Percentiles rank a stretch among this genome's conserved stretches.
These are phyloP conservation scores for Crithidia bombi DNA, from an alignment of 208 protist genomes.

Conservation along the genomic window DNA sequence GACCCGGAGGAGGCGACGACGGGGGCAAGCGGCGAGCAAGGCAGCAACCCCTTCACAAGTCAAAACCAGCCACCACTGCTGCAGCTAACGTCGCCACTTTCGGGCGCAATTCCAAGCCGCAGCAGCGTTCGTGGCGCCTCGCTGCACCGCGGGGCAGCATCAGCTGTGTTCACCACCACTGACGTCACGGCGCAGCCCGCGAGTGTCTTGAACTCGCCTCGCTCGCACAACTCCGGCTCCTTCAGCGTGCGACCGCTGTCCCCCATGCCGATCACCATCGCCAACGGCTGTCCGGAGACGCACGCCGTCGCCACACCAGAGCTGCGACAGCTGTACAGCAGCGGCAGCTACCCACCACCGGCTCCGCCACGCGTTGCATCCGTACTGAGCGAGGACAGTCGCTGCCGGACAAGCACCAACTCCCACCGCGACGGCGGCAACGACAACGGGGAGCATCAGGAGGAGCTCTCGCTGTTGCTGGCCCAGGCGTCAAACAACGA, in stretches of 20 bases:
- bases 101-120: neutral
- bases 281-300: neutral
- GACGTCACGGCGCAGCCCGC: neutral
- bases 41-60: neutral
- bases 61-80: neutral
- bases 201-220: constrained; percentile 5
- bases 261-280: neutral
- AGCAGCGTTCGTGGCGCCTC: neutral
- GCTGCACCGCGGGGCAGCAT: neutral
- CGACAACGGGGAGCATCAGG: too few relatives aligned
- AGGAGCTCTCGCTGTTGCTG: too few relatives aligned
- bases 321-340: constrained; percentile 1
- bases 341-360: neutral
- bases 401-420: too few relatives aligned
- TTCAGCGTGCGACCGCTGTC: neutral
- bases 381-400: neutral
- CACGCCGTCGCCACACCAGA: neutral
- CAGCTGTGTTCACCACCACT: neutral
- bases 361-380: neutral
- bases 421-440: too few relatives aligned
- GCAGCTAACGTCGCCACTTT: neutral
- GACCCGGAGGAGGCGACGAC: constrained; percentile 7
- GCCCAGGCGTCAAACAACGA: too few relatives aligned
- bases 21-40: neutral
- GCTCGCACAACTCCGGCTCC: neutral